Evolutionary conservation across 257 asterid genomes (phyloP).

Genomic region (Solanum ossicruentum): DNA sequence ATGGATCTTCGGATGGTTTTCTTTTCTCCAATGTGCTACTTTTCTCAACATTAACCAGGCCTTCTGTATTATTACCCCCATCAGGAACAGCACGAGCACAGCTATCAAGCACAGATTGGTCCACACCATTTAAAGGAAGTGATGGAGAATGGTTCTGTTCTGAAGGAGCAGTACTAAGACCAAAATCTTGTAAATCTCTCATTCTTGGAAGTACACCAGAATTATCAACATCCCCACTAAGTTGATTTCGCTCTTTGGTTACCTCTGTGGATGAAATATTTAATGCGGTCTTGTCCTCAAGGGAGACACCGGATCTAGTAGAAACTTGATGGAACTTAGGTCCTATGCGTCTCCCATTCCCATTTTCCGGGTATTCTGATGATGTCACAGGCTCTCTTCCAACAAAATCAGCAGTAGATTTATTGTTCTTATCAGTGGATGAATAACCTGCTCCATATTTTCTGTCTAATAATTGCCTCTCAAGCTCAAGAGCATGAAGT

Average conservation of each 20-base stretch:
- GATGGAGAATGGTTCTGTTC: slow-evolving; percentile 26
- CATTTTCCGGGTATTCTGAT: slow-evolving; percentile 31
- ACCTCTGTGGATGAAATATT: slow-evolving; percentile 18
- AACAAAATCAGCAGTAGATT: slow-evolving; percentile 34
- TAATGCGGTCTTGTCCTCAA: slow-evolving; percentile 25
- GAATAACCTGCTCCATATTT: slow-evolving; percentile 53
- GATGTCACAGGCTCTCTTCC: slow-evolving; percentile 10
- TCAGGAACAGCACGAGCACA: slow-evolving; percentile 1
- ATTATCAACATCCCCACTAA: slow-evolving; percentile 51
- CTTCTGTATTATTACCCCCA: slow-evolving; percentile 11
- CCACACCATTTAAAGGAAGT: slow-evolving; percentile 14
- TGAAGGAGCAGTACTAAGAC: slow-evolving; percentile 50
- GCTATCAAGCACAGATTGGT: slow-evolving; percentile 2
- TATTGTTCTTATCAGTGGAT: slow-evolving; percentile 27
- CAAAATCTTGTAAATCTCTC: slow-evolving; percentile 87
- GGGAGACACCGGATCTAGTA: slow-evolving; percentile 26
- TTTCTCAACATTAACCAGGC: not conserved
- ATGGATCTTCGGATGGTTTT: slow-evolving; percentile 11
- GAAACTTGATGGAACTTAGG: slow-evolving; percentile 21
- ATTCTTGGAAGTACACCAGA: slow-evolving; percentile 46
- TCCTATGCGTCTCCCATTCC: slow-evolving; percentile 21
- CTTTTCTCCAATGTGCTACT: slow-evolving; percentile 10
- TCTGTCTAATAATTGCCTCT: slow-evolving; percentile 59
- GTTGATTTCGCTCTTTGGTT: slow-evolving; percentile 34
- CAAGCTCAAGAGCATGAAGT: slow-evolving; percentile 95